Evolutionary conservation across 2,329 filamentous ascomycete species (phyloP).

Genomic region (Lachnellula willkommii): DNA sequence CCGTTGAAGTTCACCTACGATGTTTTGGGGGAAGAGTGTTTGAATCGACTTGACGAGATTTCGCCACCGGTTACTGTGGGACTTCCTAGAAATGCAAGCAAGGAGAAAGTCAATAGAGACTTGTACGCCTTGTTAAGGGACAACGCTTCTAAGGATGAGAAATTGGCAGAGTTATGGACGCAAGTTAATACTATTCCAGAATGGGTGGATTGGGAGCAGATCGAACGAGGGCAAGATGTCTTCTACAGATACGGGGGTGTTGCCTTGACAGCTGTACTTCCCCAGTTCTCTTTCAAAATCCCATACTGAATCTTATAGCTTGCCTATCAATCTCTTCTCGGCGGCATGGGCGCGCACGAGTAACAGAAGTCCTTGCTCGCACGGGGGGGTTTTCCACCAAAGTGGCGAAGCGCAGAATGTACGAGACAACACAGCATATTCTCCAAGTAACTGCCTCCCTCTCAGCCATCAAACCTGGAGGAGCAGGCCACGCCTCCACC

Average conservation of each 20-base stretch:
- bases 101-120: constrained; percentile 41
- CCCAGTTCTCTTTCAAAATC: background rate
- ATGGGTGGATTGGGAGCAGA: constrained; percentile 76
- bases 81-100: constrained; percentile 24
- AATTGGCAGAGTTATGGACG: constrained; percentile 54
- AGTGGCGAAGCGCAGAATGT: constrained; percentile 59
- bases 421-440: constrained; percentile 72
- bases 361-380: constrained; percentile 67
- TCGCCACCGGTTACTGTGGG: constrained; percentile 39
- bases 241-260: constrained; percentile 72
- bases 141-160: constrained; percentile 51
- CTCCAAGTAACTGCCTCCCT: constrained; percentile 64
- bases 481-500: constrained; percentile 58
- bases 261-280: constrained; percentile 50
- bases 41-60: constrained; percentile 58
- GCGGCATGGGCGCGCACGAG: constrained; percentile 65
- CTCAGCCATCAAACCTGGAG: constrained; percentile 61
- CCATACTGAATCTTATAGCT: constrained; percentile 13
- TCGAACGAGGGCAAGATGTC: constrained; percentile 67
- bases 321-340: constrained; percentile 58
- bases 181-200: constrained; percentile 62
- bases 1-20: constrained; percentile 64
- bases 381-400: constrained; percentile 69
- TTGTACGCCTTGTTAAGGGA: constrained; percentile 58
- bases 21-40: constrained; percentile 58